These are phyloP conservation scores for Cenchrus fungigraminus DNA, from an alignment of 176 grass and related monocot genomes.

Conservation along the genomic window DNA sequence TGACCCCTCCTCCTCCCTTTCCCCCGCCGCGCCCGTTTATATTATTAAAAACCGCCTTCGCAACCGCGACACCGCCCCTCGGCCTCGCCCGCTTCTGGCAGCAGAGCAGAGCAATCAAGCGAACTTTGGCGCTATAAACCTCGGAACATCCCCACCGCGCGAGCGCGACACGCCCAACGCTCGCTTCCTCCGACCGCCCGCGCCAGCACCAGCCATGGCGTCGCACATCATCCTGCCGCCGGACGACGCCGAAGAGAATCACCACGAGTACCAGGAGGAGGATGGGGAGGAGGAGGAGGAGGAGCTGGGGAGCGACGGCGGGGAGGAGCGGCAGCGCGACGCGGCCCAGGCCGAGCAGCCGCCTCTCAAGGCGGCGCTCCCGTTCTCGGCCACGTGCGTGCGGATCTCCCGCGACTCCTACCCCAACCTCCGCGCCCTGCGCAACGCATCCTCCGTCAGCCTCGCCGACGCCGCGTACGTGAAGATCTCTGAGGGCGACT, in stretches of 20 bases:
- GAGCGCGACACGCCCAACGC: slow-evolving; percentile 24
- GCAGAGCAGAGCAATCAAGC: background rate
- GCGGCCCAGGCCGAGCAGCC: background rate
- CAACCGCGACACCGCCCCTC: background rate
- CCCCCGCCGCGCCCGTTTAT: background rate
- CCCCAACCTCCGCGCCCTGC: slow-evolving; percentile 76
- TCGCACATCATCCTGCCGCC: slow-evolving; percentile 62
- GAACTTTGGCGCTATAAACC: slow-evolving; percentile 3
- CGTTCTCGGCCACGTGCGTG: slow-evolving; percentile 81
- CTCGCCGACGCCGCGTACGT: slow-evolving; percentile 50
- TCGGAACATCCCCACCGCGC: background rate
- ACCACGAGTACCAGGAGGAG: background rate
- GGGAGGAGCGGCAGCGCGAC: background rate
- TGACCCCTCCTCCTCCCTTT: background rate
- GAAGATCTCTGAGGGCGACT: slow-evolving; percentile 76
- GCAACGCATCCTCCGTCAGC: slow-evolving; percentile 51
- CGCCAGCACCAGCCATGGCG: slow-evolving; percentile 30
- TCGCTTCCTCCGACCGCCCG: background rate
- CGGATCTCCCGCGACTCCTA: slow-evolving; percentile 87
- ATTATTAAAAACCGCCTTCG: slow-evolving; percentile 23
- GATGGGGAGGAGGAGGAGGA: slow-evolving; percentile 1
- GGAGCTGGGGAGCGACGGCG: slow-evolving; percentile 17
- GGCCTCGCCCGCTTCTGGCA: slow-evolving; percentile 17
- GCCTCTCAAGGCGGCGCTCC: slow-evolving; percentile 33
- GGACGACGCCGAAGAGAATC: slow-evolving; percentile 46